These are phyloP conservation scores for Verticillium nubilum DNA, from an alignment of 2,329 filamentous ascomycete species.

Conservation along the genomic window DNA sequence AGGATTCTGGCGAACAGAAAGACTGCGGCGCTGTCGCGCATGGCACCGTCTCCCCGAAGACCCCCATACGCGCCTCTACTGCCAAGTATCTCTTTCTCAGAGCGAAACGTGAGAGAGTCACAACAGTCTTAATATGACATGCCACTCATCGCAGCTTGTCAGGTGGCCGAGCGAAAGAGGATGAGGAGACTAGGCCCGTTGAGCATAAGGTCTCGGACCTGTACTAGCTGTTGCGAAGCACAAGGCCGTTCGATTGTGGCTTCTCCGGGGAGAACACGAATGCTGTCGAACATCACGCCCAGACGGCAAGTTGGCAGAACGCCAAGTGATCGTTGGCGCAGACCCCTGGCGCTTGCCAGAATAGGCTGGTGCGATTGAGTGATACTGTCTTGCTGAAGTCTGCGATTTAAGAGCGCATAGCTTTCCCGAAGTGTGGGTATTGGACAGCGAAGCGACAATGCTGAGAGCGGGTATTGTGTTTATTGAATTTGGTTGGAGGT, in stretches of 20 bases:
- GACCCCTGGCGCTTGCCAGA: neutral
- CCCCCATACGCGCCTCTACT: neutral
- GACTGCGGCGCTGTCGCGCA: no score
- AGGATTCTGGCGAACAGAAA: neutral
- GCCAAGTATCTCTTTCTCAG: no score
- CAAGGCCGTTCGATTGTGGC: neutral
- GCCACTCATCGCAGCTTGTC: no score
- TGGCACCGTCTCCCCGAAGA: neutral
- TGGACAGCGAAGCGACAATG: neutral
- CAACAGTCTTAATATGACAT: no score
- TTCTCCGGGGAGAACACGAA: neutral
- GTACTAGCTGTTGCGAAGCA: no score
- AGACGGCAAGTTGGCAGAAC: neutral
- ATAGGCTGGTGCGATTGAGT: neutral
- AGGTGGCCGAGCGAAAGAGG: no score
- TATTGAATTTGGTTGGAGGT: neutral
- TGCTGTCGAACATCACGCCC: neutral
- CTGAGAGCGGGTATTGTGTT: neutral
- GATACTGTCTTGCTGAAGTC: no score
- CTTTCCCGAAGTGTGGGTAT: no score
- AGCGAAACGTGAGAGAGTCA: no score
- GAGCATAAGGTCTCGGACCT: no score
- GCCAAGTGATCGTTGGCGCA: neutral
- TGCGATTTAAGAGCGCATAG: no score
- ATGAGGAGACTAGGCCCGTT: no score